Evolutionary conservation across 257 asterid genomes (phyloP), one percentile per base, ranked within the genome.

Genomic region (Solanum piurae): DNA sequence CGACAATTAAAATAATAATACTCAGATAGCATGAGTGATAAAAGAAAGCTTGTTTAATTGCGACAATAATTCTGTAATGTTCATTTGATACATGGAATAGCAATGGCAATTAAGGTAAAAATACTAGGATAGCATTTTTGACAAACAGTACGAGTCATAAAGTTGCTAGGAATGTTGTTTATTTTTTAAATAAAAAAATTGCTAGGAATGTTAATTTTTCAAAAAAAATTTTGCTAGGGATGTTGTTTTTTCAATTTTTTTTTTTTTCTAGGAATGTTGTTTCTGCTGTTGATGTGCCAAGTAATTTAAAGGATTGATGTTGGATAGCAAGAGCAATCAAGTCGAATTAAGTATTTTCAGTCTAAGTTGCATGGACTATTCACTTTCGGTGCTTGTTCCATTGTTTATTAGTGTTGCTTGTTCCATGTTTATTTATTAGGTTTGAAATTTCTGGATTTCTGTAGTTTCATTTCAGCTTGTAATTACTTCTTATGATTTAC

Each of bases 401-500:
- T 86, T 86, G 79, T 60, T 66, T 87, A 75, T 76, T 27, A 37
- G 84, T 64, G 55, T 83, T 23, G 29, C 27, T 88, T 86, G 87
- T 85, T 83, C 83, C 79, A 83, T 86, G 83, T 62, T 73, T 87
- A 75, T 76, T 33, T 76, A 82, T 89, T 88, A 77, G 62, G 71
- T 77, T 66, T 83, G 44, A 58, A 89, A 87, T 68, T 74, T 83
- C 75, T 62, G 31, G 77, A 86, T 25, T 20, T 83, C 44, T 89
- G 64, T 29, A 74, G 83, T 83, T 79, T 88, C 58, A 80, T 76
- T 88, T 82, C 91, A 90, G 89, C 88, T 74, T 85, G 42, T 84
- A 87, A 69, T 42, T 33, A 86, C 87, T 74, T 80, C 89, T 79
- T 89, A 89, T 84, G 88, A 55, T 90, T 89, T 86, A 66, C 90